phyloP scores from a whole-genome alignment of 176 grass and related monocot genomes.

The Rhynchospora pubera region DNA sequence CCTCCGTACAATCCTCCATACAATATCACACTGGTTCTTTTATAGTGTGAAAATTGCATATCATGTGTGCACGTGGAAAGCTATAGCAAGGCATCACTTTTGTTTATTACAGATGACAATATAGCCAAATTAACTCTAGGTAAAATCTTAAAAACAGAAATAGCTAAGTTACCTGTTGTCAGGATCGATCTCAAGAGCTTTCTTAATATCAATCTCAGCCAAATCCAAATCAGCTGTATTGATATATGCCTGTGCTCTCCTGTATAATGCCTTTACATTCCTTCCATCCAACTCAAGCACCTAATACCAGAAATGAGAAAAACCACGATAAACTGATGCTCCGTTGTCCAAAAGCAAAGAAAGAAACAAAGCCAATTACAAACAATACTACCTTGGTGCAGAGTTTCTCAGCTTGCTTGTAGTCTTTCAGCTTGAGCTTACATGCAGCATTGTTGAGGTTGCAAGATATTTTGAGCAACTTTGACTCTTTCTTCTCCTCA shows the following conservation, averaged over 20 bases:
- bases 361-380: not conserved
- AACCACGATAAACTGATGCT: not conserved
- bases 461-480: conserved; percentile 78
- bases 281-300: conserved; percentile 68
- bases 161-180: conserved; percentile 38
- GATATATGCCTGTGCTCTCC: conserved; percentile 61
- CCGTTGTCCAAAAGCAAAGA: not conserved
- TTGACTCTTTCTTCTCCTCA: conserved; percentile 88
- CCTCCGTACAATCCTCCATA: not conserved
- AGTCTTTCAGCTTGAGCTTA: conserved; percentile 93
- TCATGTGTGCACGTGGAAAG: not conserved
- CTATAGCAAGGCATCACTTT: not conserved
- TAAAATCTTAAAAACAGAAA: not conserved
- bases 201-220: conserved; percentile 72
- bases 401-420: conserved; percentile 73
- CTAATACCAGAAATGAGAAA: conserved; percentile 25
- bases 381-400: conserved; percentile 57
- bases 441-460: conserved; percentile 95
- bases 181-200: conserved; percentile 69
- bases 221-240: conserved; percentile 62
- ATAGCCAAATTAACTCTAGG: not conserved
- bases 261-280: conserved; percentile 57
- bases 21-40: not conserved
- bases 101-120: not conserved
- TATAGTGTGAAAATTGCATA: not conserved